Evolutionary conservation across 345 rosid species (phyloP).

Genomic region (Boechera divaricarpa): DNA sequence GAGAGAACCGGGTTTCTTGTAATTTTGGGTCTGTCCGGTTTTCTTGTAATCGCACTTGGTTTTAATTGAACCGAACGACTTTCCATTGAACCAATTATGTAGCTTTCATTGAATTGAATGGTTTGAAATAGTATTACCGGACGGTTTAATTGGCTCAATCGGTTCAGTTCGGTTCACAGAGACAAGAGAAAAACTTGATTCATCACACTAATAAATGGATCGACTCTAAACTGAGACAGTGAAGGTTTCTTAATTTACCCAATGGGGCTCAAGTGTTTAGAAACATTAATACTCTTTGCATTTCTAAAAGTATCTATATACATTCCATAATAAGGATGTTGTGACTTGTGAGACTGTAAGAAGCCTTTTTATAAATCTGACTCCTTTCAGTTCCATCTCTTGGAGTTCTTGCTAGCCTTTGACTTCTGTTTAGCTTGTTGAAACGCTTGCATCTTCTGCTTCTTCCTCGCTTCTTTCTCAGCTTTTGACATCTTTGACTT

Average conservation of each 20-base stretch:
- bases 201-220: not conserved
- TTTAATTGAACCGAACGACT: no score
- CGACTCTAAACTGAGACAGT: not conserved
- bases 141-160: no score
- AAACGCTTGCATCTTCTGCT: conserved; percentile 85
- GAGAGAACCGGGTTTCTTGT: no score
- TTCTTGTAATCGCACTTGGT: no score
- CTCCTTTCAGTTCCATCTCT: conserved; percentile 83
- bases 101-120: not conserved
- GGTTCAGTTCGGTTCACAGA: not conserved
- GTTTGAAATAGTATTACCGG: no score
- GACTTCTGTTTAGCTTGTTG: conserved; percentile 91
- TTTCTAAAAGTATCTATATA: conserved; percentile 35
- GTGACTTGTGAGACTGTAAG: conserved; percentile 7
- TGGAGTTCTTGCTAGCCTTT: conserved; percentile 77
- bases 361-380: conserved; percentile 24
- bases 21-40: no score
- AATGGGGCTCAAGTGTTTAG: conserved; percentile 23
- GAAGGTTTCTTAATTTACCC: conserved; percentile 27
- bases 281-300: conserved; percentile 21
- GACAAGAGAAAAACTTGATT: not conserved
- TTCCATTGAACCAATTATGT: not conserved
- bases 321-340: conserved; percentile 10
- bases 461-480: conserved; percentile 95
- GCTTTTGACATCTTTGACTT: conserved; percentile 99